These are phyloP conservation scores for Rhodotorula sp. DNA, from an alignment of 1,284 basidiomycete genomes.

Conservation along the genomic window DNA sequence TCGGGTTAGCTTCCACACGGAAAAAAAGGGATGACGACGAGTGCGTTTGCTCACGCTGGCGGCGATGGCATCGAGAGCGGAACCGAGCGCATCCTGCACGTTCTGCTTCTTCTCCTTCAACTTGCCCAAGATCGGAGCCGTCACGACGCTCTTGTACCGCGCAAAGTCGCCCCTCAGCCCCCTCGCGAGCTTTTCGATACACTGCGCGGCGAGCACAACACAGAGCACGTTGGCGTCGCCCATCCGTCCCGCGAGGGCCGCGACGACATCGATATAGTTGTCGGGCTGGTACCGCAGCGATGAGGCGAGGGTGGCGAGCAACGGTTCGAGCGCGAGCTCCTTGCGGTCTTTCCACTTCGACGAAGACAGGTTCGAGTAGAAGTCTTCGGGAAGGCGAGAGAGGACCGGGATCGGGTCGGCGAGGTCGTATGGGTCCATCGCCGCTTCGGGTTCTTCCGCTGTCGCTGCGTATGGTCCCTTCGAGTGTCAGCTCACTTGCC, in stretches of 20 bases:
- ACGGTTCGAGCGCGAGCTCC: constrained; percentile 77
- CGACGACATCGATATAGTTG: constrained; percentile 69
- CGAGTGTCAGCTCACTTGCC: constrained; percentile 8
- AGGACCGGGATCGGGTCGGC: constrained; percentile 80
- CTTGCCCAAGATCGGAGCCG: constrained; percentile 80
- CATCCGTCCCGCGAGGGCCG: constrained; percentile 75
- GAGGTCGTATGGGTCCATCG: constrained; percentile 72
- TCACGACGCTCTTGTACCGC: constrained; percentile 68
- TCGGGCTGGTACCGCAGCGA: constrained; percentile 71
- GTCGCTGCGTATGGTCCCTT: constrained; percentile 47
- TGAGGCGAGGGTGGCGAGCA: constrained; percentile 64
- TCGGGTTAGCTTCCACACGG: not conserved
- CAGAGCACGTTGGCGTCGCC: constrained; percentile 95
- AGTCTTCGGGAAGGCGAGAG: constrained; percentile 68
- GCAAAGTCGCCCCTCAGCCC: constrained; percentile 70
- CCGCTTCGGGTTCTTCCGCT: constrained; percentile 39
- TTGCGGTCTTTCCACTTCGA: constrained; percentile 99
- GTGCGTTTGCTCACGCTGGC: constrained; percentile 60
- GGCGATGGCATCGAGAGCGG: constrained; percentile 86
- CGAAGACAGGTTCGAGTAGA: constrained; percentile 73
- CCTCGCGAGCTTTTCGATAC: constrained; percentile 81
- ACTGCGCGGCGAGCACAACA: constrained; percentile 82
- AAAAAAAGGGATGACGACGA: not conserved
- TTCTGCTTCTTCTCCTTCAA: constrained; percentile 91
- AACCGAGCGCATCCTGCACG: constrained; percentile 84